Evolutionary conservation across 805 yeast species (phyloP).

Genomic region (Suhomyces pyralidae): DNA sequence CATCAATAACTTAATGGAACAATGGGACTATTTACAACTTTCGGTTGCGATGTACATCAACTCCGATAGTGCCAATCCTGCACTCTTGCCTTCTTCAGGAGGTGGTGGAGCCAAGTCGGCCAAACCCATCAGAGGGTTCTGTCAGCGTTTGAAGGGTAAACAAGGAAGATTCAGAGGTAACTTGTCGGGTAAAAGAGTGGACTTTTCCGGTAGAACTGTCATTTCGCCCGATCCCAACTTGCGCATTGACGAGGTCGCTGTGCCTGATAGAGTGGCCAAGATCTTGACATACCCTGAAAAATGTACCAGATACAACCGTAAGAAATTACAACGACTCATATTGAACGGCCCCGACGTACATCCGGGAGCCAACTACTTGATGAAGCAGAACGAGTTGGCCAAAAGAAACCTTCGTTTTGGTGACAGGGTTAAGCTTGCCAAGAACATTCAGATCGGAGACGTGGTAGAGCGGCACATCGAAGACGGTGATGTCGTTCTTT

Average conservation of each 20-base stretch:
- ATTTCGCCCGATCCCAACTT: slow-evolving; percentile 98
- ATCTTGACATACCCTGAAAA: slow-evolving; percentile 94
- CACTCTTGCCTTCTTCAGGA: slow-evolving; percentile 67
- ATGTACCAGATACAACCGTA: slow-evolving; percentile 82
- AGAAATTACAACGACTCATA: slow-evolving; percentile 70
- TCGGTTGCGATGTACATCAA: slow-evolving; percentile 97
- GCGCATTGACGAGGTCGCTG: slow-evolving; percentile 95
- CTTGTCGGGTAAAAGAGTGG: slow-evolving; percentile 96
- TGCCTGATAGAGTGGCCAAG: slow-evolving; percentile 95
- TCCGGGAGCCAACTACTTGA: slow-evolving; percentile 94
- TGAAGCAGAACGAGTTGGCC: slow-evolving; percentile 78
- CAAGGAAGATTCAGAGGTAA: slow-evolving; percentile 99
- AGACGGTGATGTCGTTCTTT: slow-evolving; percentile 93
- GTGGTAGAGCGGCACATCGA: slow-evolving; percentile 94
- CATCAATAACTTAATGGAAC: slow-evolving; percentile 92
- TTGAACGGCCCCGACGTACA: slow-evolving; percentile 82
- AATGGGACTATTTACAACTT: slow-evolving; percentile 95
- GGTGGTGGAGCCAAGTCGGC: slow-evolving; percentile 54
- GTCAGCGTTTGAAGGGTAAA: slow-evolving; percentile 96
- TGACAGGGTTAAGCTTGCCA: slow-evolving; percentile 74
- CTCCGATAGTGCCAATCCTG: slow-evolving; percentile 86
- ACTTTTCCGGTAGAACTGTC: slow-evolving; percentile 96
- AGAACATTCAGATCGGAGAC: slow-evolving; percentile 78
- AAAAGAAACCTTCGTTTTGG: slow-evolving; percentile 89
- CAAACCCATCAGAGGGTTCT: slow-evolving; percentile 87